These are phyloP conservation scores for Castanea crenata DNA, from an alignment of 306 rosid species.

Conservation along the genomic window DNA sequence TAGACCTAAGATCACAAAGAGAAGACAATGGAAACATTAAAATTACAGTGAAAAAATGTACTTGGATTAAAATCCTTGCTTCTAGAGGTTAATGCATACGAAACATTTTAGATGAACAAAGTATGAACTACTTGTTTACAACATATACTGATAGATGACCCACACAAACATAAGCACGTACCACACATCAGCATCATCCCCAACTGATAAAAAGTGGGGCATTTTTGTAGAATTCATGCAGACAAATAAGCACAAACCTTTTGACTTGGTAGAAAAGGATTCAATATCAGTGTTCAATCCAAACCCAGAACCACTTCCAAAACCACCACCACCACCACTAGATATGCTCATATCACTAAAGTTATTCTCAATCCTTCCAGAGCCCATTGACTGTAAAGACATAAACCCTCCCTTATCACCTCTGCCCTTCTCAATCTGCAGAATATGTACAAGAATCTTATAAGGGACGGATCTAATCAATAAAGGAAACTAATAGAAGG, in stretches of 20 bases:
- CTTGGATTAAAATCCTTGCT: not conserved
- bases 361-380: conserved; percentile 86
- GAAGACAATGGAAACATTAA: not conserved
- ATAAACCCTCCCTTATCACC: conserved; percentile 86
- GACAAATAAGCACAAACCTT: conserved; percentile 54
- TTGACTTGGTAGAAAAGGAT: conserved; percentile 71
- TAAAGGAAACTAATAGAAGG: not conserved
- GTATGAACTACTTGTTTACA: not conserved
- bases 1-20: not conserved
- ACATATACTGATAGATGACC: not conserved
- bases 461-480: not conserved
- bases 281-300: conserved; percentile 71
- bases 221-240: not conserved
- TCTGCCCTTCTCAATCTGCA: conserved; percentile 89
- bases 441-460: conserved; percentile 5
- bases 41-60: not conserved
- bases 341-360: conserved; percentile 77
- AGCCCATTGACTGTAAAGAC: conserved; percentile 79
- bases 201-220: no score
- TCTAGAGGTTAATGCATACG: not conserved
- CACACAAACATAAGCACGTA: conserved; percentile 4
- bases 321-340: conserved; percentile 75
- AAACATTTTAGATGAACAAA: not conserved
- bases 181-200: conserved; percentile 4
- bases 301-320: conserved; percentile 85